phyloP scores from a whole-genome alignment of 495 filamentous ascomycete species.

The Tuber aestivum region DNA sequence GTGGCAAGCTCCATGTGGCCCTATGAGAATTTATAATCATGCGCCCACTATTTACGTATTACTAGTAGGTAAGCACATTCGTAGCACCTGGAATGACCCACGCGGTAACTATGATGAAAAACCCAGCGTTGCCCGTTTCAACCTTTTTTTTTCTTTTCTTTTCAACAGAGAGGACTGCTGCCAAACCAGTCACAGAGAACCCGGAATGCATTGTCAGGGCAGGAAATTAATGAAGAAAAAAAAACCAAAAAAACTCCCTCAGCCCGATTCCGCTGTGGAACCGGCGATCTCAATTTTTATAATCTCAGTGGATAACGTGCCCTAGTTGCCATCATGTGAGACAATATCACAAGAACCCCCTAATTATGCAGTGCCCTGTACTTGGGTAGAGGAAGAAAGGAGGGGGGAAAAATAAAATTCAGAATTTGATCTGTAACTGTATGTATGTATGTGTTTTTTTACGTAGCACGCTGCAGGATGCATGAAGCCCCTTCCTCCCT shows the following conservation, averaged over 20 bases:
- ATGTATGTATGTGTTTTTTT: slow-evolving; percentile 2
- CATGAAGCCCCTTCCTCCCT: neutral
- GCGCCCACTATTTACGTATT: slow-evolving; percentile 1
- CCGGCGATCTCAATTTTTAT: neutral
- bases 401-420: neutral
- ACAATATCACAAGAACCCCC: neutral
- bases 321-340: neutral
- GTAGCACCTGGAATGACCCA: neutral
- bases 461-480: neutral
- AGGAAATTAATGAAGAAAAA: neutral
- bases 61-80: neutral
- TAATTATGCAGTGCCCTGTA: neutral
- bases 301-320: neutral
- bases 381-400: neutral
- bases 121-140: neutral
- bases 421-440: neutral
- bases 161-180: neutral
- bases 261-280: neutral
- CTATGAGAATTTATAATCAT: neutral
- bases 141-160: neutral
- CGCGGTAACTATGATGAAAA: neutral
- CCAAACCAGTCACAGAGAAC: neutral
- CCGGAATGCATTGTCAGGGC: neutral
- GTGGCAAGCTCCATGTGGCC: neutral
- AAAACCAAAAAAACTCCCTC: neutral